Evolutionary conservation across 1,139 yeast species (phyloP).

Genomic region (Candida gigantensis): DNA sequence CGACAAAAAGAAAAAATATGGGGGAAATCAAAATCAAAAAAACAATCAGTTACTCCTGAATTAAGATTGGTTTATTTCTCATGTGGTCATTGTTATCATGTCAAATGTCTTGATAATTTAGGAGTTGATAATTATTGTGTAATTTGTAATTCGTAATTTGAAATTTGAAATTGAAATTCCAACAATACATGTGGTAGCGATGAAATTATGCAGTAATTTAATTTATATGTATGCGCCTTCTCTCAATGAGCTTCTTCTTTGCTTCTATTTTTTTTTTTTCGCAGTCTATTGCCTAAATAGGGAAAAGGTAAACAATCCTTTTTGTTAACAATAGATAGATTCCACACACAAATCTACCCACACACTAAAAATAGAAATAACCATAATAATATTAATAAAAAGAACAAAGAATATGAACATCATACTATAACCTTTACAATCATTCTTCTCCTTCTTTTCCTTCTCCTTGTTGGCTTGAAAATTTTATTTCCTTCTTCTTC

Average conservation of each 20-base stretch:
- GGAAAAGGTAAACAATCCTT: background rate
- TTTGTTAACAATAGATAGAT: too few species aligned
- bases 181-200: too few species aligned
- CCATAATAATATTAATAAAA: too few species aligned
- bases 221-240: too few species aligned
- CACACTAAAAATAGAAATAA: background rate
- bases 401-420: too few species aligned
- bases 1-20: slow-evolving; percentile 13
- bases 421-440: too few species aligned
- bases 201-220: too few species aligned
- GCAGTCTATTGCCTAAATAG: slow-evolving; percentile 1
- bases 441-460: too few species aligned
- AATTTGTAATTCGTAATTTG: slow-evolving; percentile 9
- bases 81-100: slow-evolving; percentile 68
- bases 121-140: slow-evolving; percentile 13
- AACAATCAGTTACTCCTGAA: slow-evolving; percentile 13
- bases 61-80: slow-evolving; percentile 34
- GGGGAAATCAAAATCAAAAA: slow-evolving; percentile 7
- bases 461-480: background rate
- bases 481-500: background rate
- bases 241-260: background rate
- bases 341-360: too few species aligned
- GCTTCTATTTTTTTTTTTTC: background rate
- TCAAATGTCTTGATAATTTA: slow-evolving; percentile 48
- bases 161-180: too few species aligned